These are phyloP conservation scores for Lactarius hatsudake DNA, from an alignment of 768 basidiomycete genomes.

Conservation along the genomic window DNA sequence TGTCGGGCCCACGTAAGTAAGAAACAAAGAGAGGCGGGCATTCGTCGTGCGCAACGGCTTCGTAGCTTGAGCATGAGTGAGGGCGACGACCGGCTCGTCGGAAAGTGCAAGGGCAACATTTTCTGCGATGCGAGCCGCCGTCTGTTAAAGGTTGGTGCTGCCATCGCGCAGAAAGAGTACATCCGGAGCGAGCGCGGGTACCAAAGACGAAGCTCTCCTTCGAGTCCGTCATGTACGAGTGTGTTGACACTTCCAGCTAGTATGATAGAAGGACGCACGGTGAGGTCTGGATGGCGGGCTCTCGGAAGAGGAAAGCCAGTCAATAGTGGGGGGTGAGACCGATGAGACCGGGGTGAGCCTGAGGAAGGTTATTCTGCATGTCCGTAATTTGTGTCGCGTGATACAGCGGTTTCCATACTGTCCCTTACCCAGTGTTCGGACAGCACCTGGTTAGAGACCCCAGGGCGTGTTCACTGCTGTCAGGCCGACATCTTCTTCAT, in stretches of 20 bases:
- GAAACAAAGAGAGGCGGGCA: too few species aligned
- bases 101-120: neutral
- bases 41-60: neutral
- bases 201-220: neutral
- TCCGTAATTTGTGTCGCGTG: neutral
- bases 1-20: too few species aligned
- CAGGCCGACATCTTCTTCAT: too few species aligned
- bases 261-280: neutral
- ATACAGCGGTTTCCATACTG: neutral
- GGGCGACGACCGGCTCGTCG: neutral
- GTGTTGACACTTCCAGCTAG: too few species aligned
- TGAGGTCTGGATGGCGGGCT: neutral
- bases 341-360: too few species aligned
- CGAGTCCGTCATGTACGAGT: neutral
- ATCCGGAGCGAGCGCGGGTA: neutral
- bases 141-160: neutral
- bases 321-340: neutral
- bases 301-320: neutral
- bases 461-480: too few species aligned
- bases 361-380: too few species aligned
- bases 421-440: too few species aligned
- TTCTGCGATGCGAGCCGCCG: neutral
- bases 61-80: neutral
- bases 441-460: too few species aligned
- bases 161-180: neutral